Conservation (phyloP, 495 filamentous ascomycete genomes). For the Aspergillus nanangensis region DNA sequence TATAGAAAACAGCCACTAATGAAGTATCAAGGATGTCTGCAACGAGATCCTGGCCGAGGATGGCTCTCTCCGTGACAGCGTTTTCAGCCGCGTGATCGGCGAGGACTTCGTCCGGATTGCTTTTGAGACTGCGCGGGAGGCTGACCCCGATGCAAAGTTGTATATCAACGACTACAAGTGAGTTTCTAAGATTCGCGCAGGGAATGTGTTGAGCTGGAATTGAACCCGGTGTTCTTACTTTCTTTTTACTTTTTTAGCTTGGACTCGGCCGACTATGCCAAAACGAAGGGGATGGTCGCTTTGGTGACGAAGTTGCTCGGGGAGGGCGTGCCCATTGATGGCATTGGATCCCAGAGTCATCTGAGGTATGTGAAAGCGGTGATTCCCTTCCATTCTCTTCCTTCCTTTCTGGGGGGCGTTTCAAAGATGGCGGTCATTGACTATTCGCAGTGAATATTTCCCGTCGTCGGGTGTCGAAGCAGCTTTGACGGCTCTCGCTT, state of each 20-base stretch:
- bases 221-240: too few species aligned
- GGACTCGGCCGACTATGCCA: conserved; percentile 42
- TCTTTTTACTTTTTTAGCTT: too few species aligned
- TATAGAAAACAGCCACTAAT: background rate
- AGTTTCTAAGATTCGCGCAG: too few species aligned
- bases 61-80: conserved; percentile 50
- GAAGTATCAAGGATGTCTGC: conserved; percentile 54
- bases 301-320: conserved; percentile 65
- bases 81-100: conserved; percentile 54
- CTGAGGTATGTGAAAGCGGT: too few species aligned
- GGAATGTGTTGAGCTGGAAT: too few species aligned
- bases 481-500: too few species aligned
- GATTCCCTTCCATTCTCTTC: too few species aligned
- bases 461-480: too few species aligned
- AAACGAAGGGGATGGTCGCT: conserved; percentile 57
- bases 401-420: too few species aligned
- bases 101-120: conserved; percentile 55
- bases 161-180: conserved; percentile 59
- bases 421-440: too few species aligned
- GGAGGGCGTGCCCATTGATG: conserved; percentile 66
- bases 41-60: conserved; percentile 70
- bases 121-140: conserved; percentile 50
- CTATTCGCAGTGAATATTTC: too few species aligned
- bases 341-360: too few species aligned
- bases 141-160: conserved; percentile 59